Evolutionary conservation across 305 asterid genomes (phyloP).

Genomic region (Fraxinus floribunda): DNA sequence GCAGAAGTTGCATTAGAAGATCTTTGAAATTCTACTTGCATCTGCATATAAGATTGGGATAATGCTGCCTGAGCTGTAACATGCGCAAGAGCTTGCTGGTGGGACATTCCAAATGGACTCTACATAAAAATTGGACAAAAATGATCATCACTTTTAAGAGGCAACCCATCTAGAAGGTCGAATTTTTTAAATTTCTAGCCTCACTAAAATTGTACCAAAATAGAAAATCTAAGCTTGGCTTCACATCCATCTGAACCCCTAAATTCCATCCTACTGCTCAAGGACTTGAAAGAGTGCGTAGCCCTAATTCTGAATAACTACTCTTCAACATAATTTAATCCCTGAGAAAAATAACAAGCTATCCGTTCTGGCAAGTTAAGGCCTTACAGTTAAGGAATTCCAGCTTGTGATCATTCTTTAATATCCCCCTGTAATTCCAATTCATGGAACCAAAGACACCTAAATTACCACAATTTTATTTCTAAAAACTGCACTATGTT

Average conservation of each 20-base stretch:
- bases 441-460: neutral
- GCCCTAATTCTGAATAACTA: neutral
- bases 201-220: neutral
- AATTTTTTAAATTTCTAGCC: neutral
- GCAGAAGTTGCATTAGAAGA: neutral
- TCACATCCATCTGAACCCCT: neutral
- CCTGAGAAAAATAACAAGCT: neutral
- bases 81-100: neutral
- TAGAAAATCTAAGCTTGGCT: neutral
- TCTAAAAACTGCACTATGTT: neutral
- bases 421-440: neutral
- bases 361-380: neutral
- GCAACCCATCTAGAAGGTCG: neutral
- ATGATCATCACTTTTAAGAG: neutral
- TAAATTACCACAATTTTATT: neutral
- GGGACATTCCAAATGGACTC: neutral
- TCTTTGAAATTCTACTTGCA: neutral
- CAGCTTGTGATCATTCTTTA: neutral
- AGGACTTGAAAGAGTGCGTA: neutral
- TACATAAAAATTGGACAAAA: neutral
- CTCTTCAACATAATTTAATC: conserved; percentile 1
- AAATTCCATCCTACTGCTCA: neutral
- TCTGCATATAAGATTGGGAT: neutral
- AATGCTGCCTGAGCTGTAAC: neutral
- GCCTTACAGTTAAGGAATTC: neutral